These are phyloP conservation scores for Ophiostoma pallidulum DNA, from an alignment of 2,329 filamentous ascomycete species.

Conservation along the genomic window DNA sequence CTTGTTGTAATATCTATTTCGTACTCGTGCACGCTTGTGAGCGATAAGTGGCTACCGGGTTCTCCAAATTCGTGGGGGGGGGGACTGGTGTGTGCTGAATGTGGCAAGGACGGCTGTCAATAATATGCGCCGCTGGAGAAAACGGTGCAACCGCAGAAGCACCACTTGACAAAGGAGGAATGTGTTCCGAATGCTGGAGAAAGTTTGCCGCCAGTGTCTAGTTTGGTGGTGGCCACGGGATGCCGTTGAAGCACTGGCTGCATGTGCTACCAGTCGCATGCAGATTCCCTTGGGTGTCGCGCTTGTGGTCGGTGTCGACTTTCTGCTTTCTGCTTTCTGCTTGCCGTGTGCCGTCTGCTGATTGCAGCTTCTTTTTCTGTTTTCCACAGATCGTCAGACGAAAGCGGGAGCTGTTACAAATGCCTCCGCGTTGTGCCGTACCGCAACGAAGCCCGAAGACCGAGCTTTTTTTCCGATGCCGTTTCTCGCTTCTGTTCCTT, in stretches of 20 bases:
- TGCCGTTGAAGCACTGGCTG: not conserved
- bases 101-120: not conserved
- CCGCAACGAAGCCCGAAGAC: too few species aligned
- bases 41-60: slow-evolving; percentile 6
- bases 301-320: not conserved
- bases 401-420: too few species aligned
- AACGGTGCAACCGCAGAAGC: not conserved
- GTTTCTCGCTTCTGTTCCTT: not conserved
- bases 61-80: slow-evolving; percentile 5
- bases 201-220: too few species aligned
- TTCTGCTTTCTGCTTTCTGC: not conserved
- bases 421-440: too few species aligned
- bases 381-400: too few species aligned
- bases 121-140: not conserved
- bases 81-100: slow-evolving; percentile 1
- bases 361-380: too few species aligned
- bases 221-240: too few species aligned
- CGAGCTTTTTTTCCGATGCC: not conserved
- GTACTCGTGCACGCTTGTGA: not conserved
- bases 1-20: not conserved
- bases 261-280: not conserved
- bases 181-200: not conserved
- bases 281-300: not conserved
- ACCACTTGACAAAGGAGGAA: not conserved
- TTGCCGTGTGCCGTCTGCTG: too few species aligned